Conservation (phyloP, 306 rosid genomes). For the Cucurbita pepo region DNA sequence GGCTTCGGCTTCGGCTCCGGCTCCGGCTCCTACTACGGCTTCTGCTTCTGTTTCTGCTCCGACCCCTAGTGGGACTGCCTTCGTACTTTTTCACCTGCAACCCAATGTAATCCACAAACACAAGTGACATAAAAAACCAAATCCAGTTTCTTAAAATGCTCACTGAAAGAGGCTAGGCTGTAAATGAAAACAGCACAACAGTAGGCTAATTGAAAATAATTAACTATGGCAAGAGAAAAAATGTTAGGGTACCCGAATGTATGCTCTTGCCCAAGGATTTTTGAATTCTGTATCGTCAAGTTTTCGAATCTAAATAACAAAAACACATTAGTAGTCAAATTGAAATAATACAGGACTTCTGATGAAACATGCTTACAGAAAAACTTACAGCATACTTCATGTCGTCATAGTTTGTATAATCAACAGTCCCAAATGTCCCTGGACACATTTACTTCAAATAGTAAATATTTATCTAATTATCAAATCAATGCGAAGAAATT, state of each 20-base stretch:
- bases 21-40: constrained; percentile 53
- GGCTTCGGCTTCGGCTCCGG: constrained; percentile 65
- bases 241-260: constrained; percentile 51
- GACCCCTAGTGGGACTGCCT: constrained; percentile 47
- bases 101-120: constrained; percentile 1
- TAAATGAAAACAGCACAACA: neutral
- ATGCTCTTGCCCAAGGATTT: constrained; percentile 96
- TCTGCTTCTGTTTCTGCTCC: constrained; percentile 65
- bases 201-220: neutral
- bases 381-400: constrained; percentile 97
- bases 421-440: constrained; percentile 93
- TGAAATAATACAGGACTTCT: neutral
- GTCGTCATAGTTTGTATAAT: constrained; percentile 84
- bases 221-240: neutral
- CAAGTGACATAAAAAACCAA: neutral
- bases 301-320: constrained; percentile 49
- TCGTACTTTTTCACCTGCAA: constrained; percentile 68
- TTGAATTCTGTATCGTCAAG: constrained; percentile 90
- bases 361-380: neutral
- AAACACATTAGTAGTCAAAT: neutral
- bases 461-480: neutral
- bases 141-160: neutral
- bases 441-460: constrained; percentile 5
- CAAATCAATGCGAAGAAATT: neutral
- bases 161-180: neutral